Base-by-base conservation (phyloP, 2,329 filamentous ascomycete species). In the Phialemonium atrogriseum region DNA sequence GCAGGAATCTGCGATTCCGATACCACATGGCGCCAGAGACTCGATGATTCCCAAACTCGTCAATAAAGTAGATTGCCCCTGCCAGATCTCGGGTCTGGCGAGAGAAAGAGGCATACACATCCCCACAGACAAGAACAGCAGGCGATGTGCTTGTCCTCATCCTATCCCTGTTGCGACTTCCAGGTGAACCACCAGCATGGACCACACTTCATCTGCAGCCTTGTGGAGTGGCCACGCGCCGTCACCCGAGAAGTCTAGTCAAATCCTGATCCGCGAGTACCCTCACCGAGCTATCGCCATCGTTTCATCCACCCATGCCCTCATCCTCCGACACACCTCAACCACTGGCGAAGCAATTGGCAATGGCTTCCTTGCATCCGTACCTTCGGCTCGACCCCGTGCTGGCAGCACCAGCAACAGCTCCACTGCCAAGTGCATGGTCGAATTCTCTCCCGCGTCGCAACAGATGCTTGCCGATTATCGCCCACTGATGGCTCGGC, bases 241-340 rank as follows among this genome's bases (percentile, higher is more conserved):
- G 10, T 60, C 66, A 26, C 58, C 62, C 40, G 70, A 76, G 37
- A 73, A 68, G 64, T 74, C 80, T 35, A 81, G 86, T 60, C 80
- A 81, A 49, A 77, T 94, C 39, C 73, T 91, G 49, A 78, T 94
- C 56, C 83, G 83, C 62, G 87, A 95, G 52, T 77, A 85, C 51
- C 86, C 86, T 44, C 77, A 86, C 54, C 84, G 89, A 43, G 83
- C 86, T 43, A 86, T 96, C 54, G 86, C 86, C 42, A 79, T 96
- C 43, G 80, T 81, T 22, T 88, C 87, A 18, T 64, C 78, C 24
- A 73, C 79, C 13, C 81, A 94, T 57, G 82, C 80, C 50, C 70
- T 96, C 46, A 80, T 94, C 43, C 84, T 96, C 52, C 80, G 84
- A 40, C 79, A 91, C 62, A 86, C 73, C 53, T 64, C 75, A 28